Percentiles rank a stretch among this genome's conserved stretches.
These are phyloP conservation scores for Eucalyptus virginea DNA, from an alignment of 345 rosid genomes.

Conservation along the genomic window DNA sequence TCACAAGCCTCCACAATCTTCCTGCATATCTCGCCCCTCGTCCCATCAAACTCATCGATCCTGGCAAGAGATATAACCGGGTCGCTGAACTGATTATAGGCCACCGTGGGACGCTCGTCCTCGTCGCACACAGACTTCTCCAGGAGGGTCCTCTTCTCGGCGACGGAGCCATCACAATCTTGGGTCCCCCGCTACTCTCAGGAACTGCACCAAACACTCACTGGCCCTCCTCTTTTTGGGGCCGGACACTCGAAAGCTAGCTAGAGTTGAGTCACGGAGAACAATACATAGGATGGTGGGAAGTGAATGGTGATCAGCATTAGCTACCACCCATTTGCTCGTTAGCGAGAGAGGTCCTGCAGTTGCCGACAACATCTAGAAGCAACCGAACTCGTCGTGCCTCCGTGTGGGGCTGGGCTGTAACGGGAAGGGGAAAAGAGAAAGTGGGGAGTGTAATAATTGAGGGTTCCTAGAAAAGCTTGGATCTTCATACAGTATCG, in stretches of 20 bases:
- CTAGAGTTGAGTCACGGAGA: background rate
- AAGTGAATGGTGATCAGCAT: background rate
- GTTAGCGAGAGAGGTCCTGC: background rate
- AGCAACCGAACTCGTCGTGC: background rate
- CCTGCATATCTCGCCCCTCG: slow-evolving; percentile 52
- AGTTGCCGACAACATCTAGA: background rate
- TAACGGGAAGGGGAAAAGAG: background rate
- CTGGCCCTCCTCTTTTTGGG: background rate
- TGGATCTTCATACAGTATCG: background rate
- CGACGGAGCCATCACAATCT: background rate
- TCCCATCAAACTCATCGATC: slow-evolving; percentile 39
- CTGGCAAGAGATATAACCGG: slow-evolving; percentile 71
- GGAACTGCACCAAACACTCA: background rate
- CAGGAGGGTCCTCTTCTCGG: slow-evolving; percentile 42
- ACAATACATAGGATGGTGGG: background rate
- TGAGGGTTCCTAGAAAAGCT: background rate
- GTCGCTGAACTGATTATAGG: slow-evolving; percentile 61
- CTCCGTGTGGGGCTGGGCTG: background rate
- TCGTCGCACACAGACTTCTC: slow-evolving; percentile 61
- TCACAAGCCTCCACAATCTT: slow-evolving; percentile 84
- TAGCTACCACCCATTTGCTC: background rate
- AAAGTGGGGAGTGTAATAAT: background rate
- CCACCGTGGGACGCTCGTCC: slow-evolving; percentile 81
- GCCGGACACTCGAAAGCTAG: background rate
- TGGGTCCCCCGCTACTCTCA: background rate